Conservation (phyloP, 2,329 filamentous ascomycete species). For the Cercospora sojina region DNA sequence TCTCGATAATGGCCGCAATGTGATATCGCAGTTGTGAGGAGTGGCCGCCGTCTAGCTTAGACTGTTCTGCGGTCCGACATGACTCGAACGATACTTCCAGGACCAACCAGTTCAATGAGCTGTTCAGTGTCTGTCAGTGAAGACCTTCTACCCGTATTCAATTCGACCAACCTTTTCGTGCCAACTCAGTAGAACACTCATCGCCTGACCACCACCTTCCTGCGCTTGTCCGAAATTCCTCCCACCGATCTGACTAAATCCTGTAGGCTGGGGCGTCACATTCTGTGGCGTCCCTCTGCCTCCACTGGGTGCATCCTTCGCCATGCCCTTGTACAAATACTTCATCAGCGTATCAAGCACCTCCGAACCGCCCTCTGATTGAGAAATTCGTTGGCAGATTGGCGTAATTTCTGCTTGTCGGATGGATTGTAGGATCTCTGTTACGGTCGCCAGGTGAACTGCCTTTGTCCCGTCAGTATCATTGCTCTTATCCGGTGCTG, state of each 20-base stretch:
- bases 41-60: slow-evolving; percentile 45
- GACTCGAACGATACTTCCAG: slow-evolving; percentile 83
- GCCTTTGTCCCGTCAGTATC: background rate
- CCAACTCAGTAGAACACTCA: slow-evolving; percentile 98
- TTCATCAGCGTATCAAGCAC: slow-evolving; percentile 94
- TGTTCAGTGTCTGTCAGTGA: slow-evolving; percentile 26
- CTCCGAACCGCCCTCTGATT: slow-evolving; percentile 75
- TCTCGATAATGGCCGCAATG: background rate
- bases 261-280: slow-evolving; percentile 73
- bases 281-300: slow-evolving; percentile 35
- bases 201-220: slow-evolving; percentile 72
- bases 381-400: slow-evolving; percentile 78
- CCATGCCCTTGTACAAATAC: slow-evolving; percentile 95
- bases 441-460: slow-evolving; percentile 81
- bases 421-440: slow-evolving; percentile 93
- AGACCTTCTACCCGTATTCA: background rate
- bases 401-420: slow-evolving; percentile 94
- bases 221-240: slow-evolving; percentile 56
- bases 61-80: slow-evolving; percentile 97
- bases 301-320: slow-evolving; percentile 38
- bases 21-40: background rate
- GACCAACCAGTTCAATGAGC: slow-evolving; percentile 87
- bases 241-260: slow-evolving; percentile 74
- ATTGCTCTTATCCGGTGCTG: slow-evolving; percentile 7
- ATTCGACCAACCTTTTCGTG: slow-evolving; percentile 71